Conservation (phyloP, 495 filamentous ascomycete genomes). For the Aspergillus sclerotioniger region DNA sequence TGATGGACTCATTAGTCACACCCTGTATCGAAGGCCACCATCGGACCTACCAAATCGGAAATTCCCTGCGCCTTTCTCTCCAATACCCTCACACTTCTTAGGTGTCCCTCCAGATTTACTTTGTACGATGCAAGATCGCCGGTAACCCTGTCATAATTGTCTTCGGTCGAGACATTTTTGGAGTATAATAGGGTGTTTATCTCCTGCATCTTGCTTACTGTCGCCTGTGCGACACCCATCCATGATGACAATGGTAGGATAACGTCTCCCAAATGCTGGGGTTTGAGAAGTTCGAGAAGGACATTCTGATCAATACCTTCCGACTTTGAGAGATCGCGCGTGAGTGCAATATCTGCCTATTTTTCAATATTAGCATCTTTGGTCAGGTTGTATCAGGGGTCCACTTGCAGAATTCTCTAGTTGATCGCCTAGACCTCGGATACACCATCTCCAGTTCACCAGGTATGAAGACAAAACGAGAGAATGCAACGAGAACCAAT, state of each 20-base stretch:
- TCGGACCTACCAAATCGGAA: conserved; percentile 16
- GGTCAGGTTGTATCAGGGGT: not conserved
- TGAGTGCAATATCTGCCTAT: conserved; percentile 18
- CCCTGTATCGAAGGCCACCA: conserved; percentile 16
- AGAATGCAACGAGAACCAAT: conserved; percentile 14
- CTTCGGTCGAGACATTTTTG: not conserved
- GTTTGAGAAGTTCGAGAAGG: conserved; percentile 11
- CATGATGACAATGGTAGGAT: conserved; percentile 10
- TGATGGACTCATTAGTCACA: conserved; percentile 19
- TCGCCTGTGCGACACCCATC: conserved; percentile 13
- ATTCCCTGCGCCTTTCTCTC: conserved; percentile 20
- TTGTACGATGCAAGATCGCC: conserved; percentile 10
- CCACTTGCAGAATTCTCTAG: conserved; percentile 17
- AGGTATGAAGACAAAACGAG: conserved; percentile 12
- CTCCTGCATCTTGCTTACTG: conserved; percentile 10
- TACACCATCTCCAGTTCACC: conserved; percentile 13
- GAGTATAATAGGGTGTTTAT: conserved; percentile 8
- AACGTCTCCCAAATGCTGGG: conserved; percentile 14
- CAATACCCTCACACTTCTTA: conserved; percentile 14
- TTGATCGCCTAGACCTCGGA: conserved; percentile 11
- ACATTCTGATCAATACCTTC: not conserved
- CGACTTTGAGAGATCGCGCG: conserved; percentile 6
- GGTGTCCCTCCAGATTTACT: conserved; percentile 6
- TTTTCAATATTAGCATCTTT: not conserved
- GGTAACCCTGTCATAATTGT: conserved; percentile 3